Percentiles rank a stretch among this genome's conserved stretches.
Evolutionary conservation across 2,329 filamentous ascomycete genomes (phyloP).

Genomic region (Keithomyces neogunnii): DNA sequence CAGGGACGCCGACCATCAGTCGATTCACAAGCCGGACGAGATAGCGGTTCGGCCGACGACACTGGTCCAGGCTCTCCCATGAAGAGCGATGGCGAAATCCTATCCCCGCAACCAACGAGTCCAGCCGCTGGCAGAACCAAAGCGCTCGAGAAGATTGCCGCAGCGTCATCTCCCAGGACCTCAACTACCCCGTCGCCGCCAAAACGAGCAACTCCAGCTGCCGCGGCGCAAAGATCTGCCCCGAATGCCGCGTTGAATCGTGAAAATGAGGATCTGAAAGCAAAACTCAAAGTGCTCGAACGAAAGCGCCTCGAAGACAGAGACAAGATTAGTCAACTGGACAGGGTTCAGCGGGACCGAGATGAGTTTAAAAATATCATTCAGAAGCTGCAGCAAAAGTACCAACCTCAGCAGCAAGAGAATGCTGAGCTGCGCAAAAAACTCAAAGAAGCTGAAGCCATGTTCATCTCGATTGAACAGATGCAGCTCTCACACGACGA

Average conservation of each 20-base stretch:
- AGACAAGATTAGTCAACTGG: constrained; percentile 72
- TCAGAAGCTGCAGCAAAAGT: constrained; percentile 83
- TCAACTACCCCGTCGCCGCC: constrained; percentile 22
- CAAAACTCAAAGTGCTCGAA: constrained; percentile 79
- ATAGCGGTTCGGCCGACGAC: constrained; percentile 27
- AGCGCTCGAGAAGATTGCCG: constrained; percentile 43
- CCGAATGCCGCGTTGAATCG: constrained; percentile 44
- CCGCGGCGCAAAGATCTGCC: constrained; percentile 28
- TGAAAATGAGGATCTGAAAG: constrained; percentile 80
- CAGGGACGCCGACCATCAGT: constrained; percentile 36
- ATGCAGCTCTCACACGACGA: constrained; percentile 76
- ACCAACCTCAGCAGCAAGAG: constrained; percentile 76
- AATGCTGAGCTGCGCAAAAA: constrained; percentile 66
- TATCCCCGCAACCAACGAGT: constrained; percentile 41
- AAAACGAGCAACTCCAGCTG: constrained; percentile 18
- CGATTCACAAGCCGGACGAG: constrained; percentile 36
- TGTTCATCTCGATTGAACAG: constrained; percentile 58
- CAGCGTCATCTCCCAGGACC: constrained; percentile 21
- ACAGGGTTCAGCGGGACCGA: constrained; percentile 65
- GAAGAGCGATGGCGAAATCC: constrained; percentile 42
- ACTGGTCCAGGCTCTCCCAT: constrained; percentile 31
- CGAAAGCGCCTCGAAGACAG: constrained; percentile 79
- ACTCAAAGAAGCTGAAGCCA: constrained; percentile 65
- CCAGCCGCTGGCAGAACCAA: constrained; percentile 42
- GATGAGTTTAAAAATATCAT: constrained; percentile 79